Conservation (phyloP, 805 yeast genomes). For the Cyberlindnera samutprakarnensis region DNA sequence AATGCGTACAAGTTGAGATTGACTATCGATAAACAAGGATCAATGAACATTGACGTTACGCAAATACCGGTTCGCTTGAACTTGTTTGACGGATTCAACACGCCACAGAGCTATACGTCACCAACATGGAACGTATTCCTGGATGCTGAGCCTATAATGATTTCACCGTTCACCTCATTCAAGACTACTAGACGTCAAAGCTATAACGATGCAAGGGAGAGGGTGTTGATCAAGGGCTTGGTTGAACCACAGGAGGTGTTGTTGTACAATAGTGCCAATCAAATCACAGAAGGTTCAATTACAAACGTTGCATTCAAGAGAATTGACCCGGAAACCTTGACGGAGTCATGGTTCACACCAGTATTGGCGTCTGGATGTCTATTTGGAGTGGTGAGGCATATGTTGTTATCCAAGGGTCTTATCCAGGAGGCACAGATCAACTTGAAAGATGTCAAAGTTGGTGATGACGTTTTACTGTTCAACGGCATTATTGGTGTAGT, state of each 20-base stretch:
- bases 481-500: conserved; percentile 82
- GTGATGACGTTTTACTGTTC: conserved; percentile 65
- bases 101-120: conserved; percentile 20
- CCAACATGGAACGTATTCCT: conserved; percentile 53
- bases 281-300: conserved; percentile 75
- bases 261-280: conserved; percentile 50
- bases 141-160: conserved; percentile 42
- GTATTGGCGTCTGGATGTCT: conserved; percentile 71
- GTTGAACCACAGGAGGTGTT: conserved; percentile 56
- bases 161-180: conserved; percentile 77
- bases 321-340: conserved; percentile 14
- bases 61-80: conserved; percentile 24
- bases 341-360: conserved; percentile 73
- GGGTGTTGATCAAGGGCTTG: conserved; percentile 27
- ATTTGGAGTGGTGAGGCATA: conserved; percentile 74
- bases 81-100: conserved; percentile 23
- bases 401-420: conserved; percentile 44
- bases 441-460: conserved; percentile 42
- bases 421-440: conserved; percentile 47
- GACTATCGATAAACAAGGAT: conserved; percentile 30
- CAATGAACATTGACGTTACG: conserved; percentile 29
- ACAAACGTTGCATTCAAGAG: conserved; percentile 63
- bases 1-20: conserved; percentile 43
- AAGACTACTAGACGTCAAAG: conserved; percentile 71
- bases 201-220: conserved; percentile 54